These are phyloP conservation scores for Penicillium sp. DNA, from an alignment of 2,329 filamentous ascomycete genomes.

Conservation along the genomic window DNA sequence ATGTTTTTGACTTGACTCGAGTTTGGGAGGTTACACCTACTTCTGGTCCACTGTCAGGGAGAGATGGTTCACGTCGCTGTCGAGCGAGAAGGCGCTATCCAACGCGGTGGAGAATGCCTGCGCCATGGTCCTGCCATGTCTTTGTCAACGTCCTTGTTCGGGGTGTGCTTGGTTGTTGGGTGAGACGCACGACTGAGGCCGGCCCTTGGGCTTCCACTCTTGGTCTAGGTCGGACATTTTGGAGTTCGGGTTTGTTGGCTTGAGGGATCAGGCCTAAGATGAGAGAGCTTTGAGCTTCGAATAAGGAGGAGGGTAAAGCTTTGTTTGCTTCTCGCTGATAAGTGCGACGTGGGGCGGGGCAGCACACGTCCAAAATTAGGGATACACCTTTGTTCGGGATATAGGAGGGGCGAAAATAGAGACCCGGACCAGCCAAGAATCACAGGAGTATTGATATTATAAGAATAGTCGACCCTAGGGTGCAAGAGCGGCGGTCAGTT, in stretches of 20 bases:
- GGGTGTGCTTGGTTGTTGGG: background rate
- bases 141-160: conserved; percentile 24
- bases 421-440: conserved; percentile 31
- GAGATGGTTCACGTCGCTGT: conserved; percentile 72
- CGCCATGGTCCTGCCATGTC: conserved; percentile 69
- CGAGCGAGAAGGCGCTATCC: conserved; percentile 85
- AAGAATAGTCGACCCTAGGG: background rate
- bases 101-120: conserved; percentile 83
- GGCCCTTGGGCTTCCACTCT: conserved; percentile 77
- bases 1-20: background rate
- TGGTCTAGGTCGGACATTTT: conserved; percentile 64
- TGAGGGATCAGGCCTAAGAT: background rate
- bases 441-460: background rate
- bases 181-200: conserved; percentile 76
- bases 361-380: conserved; percentile 9
- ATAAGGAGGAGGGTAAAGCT: background rate
- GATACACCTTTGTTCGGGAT: conserved; percentile 4
- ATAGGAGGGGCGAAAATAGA: conserved; percentile 6
- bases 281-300: background rate
- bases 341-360: conserved; percentile 14
- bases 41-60: conserved; percentile 76
- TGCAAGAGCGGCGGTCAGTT: background rate
- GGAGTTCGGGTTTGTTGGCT: conserved; percentile 2
- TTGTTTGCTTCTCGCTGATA: background rate
- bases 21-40: conserved; percentile 52